Evolutionary conservation across 352 stramenopile species (phyloP).

Genomic region (Phytophthora cactorum): DNA sequence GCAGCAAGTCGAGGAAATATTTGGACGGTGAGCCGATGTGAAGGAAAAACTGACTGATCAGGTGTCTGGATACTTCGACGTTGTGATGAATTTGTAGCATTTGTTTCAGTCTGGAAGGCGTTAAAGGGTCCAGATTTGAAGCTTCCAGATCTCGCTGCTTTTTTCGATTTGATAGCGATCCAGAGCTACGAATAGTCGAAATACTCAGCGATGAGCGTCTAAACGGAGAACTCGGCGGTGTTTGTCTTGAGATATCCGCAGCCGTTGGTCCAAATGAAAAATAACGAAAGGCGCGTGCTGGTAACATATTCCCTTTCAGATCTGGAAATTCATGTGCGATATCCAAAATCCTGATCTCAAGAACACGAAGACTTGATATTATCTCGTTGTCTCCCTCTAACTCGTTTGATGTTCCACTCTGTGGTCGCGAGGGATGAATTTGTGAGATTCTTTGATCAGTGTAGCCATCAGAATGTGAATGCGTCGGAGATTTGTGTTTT

Average conservation of each 20-base stretch:
- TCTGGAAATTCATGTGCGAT: slow-evolving; percentile 33
- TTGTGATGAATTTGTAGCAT: slow-evolving; percentile 35
- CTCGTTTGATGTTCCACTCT: not conserved
- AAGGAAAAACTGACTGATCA: slow-evolving; percentile 62
- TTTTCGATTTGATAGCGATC: slow-evolving; percentile 14
- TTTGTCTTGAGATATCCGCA: not conserved
- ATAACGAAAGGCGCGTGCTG: slow-evolving; percentile 34
- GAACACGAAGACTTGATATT: slow-evolving; percentile 36
- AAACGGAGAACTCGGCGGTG: slow-evolving; percentile 14
- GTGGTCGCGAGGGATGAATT: not conserved
- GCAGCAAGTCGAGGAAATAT: slow-evolving; percentile 49
- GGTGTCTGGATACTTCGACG: slow-evolving; percentile 47
- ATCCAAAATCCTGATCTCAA: slow-evolving; percentile 46
- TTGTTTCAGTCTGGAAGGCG: slow-evolving; percentile 41
- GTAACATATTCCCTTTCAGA: slow-evolving; percentile 29
- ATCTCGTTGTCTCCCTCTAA: not conserved
- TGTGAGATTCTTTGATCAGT: not conserved
- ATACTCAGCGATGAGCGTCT: slow-evolving; percentile 4
- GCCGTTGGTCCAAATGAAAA: slow-evolving; percentile 23
- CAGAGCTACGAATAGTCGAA: slow-evolving; percentile 2
- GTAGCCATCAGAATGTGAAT: not conserved
- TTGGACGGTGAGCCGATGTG: slow-evolving; percentile 50
- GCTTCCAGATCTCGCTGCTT: slow-evolving; percentile 31
- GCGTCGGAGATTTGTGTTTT: not conserved
- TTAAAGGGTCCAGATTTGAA: slow-evolving; percentile 41